These are phyloP conservation scores for Pythium scleroteichum DNA, from an alignment of 352 stramenopile genomes.

Conservation along the genomic window DNA sequence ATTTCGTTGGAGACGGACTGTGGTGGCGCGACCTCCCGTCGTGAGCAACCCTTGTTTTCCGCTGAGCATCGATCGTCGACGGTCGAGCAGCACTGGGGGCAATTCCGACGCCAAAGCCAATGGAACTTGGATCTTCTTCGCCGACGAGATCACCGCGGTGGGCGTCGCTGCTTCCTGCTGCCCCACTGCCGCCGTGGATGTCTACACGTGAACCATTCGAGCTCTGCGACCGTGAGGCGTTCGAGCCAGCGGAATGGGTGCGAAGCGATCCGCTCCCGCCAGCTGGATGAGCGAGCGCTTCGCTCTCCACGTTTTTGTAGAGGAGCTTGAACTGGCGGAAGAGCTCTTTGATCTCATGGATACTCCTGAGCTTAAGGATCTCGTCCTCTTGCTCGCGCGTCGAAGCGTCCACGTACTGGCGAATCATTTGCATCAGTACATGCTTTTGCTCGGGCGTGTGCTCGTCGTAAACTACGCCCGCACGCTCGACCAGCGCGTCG, in stretches of 20 bases:
- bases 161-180: not conserved
- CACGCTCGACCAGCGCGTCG: constrained; percentile 90
- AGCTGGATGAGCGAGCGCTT: constrained; percentile 21
- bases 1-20: constrained; percentile 41
- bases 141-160: constrained; percentile 40
- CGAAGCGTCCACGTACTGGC: constrained; percentile 73
- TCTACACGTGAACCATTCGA: constrained; percentile 51
- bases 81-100: constrained; percentile 54
- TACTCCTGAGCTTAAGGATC: constrained; percentile 71
- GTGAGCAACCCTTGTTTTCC: constrained; percentile 35
- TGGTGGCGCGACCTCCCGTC: constrained; percentile 26
- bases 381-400: constrained; percentile 74
- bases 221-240: constrained; percentile 46
- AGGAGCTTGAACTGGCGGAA: constrained; percentile 92
- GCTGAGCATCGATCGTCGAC: constrained; percentile 61
- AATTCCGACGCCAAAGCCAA: constrained; percentile 61
- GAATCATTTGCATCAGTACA: constrained; percentile 65
- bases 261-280: constrained; percentile 30
- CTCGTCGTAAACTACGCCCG: constrained; percentile 82
- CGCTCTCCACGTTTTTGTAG: constrained; percentile 57
- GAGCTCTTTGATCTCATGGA: constrained; percentile 91
- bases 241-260: constrained; percentile 51
- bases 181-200: constrained; percentile 23
- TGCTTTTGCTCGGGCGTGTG: constrained; percentile 92
- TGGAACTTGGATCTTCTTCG: constrained; percentile 52